Percentiles rank a stretch among this genome's conserved stretches.
phyloP scores from a whole-genome alignment of 2,329 filamentous ascomycete species.

The Beauveria scarabaeidicola region DNA sequence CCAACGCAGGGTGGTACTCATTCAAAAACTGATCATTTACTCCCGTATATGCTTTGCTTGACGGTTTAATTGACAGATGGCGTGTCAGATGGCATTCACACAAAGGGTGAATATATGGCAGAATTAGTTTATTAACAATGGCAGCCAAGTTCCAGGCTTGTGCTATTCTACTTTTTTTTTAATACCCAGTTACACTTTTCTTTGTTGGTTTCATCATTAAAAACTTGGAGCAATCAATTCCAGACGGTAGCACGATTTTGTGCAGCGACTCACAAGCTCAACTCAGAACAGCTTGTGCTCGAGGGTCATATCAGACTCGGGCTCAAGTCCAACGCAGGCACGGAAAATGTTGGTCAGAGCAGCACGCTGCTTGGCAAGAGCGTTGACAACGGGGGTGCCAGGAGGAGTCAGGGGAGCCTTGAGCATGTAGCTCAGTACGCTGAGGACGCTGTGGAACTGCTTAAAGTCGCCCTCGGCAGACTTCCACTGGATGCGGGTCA shows the following conservation, averaged over 20 bases:
- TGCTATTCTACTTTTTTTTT: slow-evolving; percentile 5
- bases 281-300: slow-evolving; percentile 91
- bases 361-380: slow-evolving; percentile 89
- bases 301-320: slow-evolving; percentile 96
- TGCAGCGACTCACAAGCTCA: not conserved
- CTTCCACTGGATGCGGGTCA: slow-evolving; percentile 97
- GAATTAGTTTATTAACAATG: slow-evolving; percentile 8
- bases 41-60: not conserved
- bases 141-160: not conserved
- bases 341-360: slow-evolving; percentile 98
- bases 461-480: slow-evolving; percentile 62
- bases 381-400: slow-evolving; percentile 91
- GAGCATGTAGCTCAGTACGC: slow-evolving; percentile 98
- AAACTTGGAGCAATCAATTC: not conserved
- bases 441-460: slow-evolving; percentile 94
- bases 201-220: not conserved
- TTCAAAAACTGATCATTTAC: not conserved
- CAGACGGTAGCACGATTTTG: not conserved
- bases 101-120: not conserved
- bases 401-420: slow-evolving; percentile 90
- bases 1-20: too few relatives aligned
- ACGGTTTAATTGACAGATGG: not conserved
- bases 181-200: not conserved
- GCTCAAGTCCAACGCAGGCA: slow-evolving; percentile 91
- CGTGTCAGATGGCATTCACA: not conserved